Conservation (phyloP, 177 flowering plant species). For the Vitis hybrid region DNA sequence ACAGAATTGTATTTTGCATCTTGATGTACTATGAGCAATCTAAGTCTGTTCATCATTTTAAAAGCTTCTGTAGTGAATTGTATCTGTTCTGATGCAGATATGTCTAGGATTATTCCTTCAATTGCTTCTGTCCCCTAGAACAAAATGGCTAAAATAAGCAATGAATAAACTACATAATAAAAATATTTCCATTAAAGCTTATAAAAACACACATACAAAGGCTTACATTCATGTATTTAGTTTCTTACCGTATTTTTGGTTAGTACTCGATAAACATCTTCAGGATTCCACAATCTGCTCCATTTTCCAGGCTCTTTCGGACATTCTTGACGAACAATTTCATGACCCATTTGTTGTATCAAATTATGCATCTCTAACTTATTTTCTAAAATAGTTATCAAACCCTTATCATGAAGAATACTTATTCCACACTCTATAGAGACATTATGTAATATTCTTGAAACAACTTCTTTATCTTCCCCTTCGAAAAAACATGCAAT, state of each 20-base stretch:
- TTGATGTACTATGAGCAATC: constrained; percentile 3
- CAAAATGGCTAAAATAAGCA: not conserved
- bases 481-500: too few relatives aligned
- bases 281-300: constrained; percentile 13
- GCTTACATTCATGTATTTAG: not conserved
- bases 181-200: too few relatives aligned
- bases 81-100: not conserved
- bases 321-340: constrained; percentile 10
- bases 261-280: constrained; percentile 2
- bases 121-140: constrained; percentile 12
- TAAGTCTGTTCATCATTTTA: constrained; percentile 8
- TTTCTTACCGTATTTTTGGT: not conserved
- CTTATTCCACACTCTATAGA: too few relatives aligned
- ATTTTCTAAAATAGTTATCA: constrained; percentile 2
- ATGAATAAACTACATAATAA: not conserved
- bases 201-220: not conserved
- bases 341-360: constrained; percentile 12
- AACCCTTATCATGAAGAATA: constrained; percentile 6
- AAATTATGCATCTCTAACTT: constrained; percentile 16
- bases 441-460: too few relatives aligned
- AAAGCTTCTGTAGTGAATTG: not conserved
- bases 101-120: constrained; percentile 11
- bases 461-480: too few relatives aligned
- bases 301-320: constrained; percentile 3
- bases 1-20: too few relatives aligned